These are phyloP conservation scores for Fusarium xylarioides DNA, from an alignment of 2,329 filamentous ascomycete genomes.

Conservation along the genomic window DNA sequence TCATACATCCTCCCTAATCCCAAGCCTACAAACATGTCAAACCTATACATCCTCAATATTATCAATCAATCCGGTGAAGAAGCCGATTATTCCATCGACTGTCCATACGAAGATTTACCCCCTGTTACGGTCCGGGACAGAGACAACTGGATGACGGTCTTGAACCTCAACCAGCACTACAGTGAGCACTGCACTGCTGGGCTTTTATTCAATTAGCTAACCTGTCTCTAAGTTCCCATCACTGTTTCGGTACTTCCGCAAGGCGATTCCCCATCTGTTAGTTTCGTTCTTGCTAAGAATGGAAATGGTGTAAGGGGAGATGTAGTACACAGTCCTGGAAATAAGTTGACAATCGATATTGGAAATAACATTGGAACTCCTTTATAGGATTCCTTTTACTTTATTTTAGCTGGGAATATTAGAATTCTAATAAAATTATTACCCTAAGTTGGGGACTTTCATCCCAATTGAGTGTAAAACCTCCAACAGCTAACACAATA, in stretches of 20 bases:
- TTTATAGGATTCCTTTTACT: background rate
- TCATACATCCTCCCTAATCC: accelerated
- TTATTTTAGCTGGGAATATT: background rate
- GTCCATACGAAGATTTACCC: background rate
- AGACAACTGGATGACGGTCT: background rate
- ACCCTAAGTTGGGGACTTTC: accelerated
- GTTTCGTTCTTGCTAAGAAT: background rate
- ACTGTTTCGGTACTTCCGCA: background rate
- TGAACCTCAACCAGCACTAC: background rate
- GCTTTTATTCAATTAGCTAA: background rate
- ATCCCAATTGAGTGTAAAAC: background rate
- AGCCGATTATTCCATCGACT: background rate
- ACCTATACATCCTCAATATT: background rate
- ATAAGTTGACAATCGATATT: background rate
- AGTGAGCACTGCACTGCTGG: background rate
- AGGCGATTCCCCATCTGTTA: background rate
- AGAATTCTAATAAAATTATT: accelerated
- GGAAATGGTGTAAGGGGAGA: background rate
- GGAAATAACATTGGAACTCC: background rate
- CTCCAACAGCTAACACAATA: background rate
- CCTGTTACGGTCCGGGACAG: background rate
- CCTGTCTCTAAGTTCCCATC: background rate
- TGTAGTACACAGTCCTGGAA: background rate
- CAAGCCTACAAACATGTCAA: background rate
- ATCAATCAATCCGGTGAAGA: background rate